These are phyloP conservation scores for Leishmania martiniquensis DNA, from an alignment of 208 protist genomes.

Conservation along the genomic window DNA sequence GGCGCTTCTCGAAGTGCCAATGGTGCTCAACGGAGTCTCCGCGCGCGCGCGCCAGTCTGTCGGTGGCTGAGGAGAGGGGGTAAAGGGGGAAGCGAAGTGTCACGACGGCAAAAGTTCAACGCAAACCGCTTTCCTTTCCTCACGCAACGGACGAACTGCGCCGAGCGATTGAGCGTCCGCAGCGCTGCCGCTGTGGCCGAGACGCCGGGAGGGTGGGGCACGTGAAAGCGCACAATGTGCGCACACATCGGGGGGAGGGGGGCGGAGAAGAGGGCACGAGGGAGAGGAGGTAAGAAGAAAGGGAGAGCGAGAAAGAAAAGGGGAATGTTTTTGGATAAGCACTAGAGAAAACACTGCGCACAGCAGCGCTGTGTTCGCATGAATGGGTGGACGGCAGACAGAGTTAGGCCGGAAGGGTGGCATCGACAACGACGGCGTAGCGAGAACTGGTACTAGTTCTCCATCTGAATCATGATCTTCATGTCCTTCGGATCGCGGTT, in stretches of 20 bases:
- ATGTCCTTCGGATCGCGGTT: conserved; percentile 44
- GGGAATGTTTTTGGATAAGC: not conserved
- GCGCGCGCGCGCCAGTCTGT: not conserved
- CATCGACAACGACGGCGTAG: not conserved
- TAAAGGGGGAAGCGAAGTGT: not conserved
- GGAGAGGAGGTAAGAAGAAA: not conserved
- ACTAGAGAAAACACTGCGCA: not conserved
- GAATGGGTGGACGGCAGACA: not conserved
- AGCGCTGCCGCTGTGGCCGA: not conserved
- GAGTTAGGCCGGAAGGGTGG: not conserved
- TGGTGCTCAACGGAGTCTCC: not conserved
- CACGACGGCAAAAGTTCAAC: not conserved
- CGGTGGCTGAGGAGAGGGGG: not conserved
- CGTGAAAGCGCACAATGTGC: not conserved
- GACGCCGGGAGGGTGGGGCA: not conserved
- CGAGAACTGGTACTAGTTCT: conserved; percentile 10
- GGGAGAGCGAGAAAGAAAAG: too few species aligned
- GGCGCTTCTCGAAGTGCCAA: not conserved
- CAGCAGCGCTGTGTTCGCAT: not conserved
- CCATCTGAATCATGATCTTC: conserved; percentile 59
- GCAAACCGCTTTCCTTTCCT: not conserved
- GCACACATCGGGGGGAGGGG: not conserved
- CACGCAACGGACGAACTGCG: not conserved
- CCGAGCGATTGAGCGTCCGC: too few species aligned
- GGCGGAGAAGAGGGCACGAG: not conserved